Percentiles rank a stretch among this genome's conserved stretches.
Evolutionary conservation across 2,329 filamentous ascomycete species (phyloP).

Genomic region (Dactylellina leptospora): DNA sequence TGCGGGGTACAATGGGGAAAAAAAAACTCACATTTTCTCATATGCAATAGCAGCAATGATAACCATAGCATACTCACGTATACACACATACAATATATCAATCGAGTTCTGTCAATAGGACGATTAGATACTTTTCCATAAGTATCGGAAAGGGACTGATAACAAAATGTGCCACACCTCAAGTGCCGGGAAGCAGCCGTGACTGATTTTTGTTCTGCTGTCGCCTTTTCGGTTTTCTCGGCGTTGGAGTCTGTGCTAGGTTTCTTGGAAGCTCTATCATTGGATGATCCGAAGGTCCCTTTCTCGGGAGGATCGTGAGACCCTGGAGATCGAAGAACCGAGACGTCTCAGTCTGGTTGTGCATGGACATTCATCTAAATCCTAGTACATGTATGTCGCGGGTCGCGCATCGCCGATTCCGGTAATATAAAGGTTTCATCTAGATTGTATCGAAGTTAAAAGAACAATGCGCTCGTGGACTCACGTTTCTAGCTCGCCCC

Average conservation of each 20-base stretch:
- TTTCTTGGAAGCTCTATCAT: slow-evolving; percentile 21
- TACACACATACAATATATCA: no score
- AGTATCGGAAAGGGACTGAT: no score
- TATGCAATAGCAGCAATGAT: neutral
- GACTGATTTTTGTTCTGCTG: no score
- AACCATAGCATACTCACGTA: no score
- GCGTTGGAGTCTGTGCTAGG: slow-evolving; percentile 37
- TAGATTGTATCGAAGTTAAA: neutral
- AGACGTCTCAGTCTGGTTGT: slow-evolving; percentile 15
- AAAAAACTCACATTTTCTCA: neutral
- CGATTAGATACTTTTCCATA: no score
- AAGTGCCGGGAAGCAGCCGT: slow-evolving; percentile 28
- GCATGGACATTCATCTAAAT: slow-evolving; percentile 11
- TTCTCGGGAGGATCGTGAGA: slow-evolving; percentile 17
- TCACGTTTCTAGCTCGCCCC: no score
- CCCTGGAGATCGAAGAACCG: slow-evolving; percentile 39
- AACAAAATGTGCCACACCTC: neutral
- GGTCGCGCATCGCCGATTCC: slow-evolving; percentile 10
- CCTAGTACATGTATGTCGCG: neutral
- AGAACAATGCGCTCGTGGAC: no score
- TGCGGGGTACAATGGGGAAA: slow-evolving; percentile 1
- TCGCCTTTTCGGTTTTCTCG: slow-evolving; percentile 42
- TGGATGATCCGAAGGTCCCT: slow-evolving; percentile 12
- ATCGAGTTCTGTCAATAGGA: no score
- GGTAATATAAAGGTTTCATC: neutral